Conservation (phyloP, 75 land plant genomes). For the Cupressus sempervirens region DNA sequence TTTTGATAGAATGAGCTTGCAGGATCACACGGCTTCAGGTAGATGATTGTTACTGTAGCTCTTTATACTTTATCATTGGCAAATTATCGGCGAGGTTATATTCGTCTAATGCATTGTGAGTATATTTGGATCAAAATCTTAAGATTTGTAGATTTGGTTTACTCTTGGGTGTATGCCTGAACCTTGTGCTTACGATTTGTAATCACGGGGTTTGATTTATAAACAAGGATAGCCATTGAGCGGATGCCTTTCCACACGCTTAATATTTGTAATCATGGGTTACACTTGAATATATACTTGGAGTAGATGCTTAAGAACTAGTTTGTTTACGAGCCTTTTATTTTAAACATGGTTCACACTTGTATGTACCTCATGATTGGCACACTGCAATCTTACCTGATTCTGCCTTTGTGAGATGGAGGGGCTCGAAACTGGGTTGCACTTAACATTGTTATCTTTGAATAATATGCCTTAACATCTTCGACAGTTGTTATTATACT, state of each 20-base stretch:
- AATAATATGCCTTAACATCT: background rate
- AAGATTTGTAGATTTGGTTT: background rate
- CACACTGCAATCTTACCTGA: background rate
- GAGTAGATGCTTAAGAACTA: too few relatives aligned
- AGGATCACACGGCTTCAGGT: background rate
- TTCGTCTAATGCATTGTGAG: background rate
- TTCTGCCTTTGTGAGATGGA: background rate
- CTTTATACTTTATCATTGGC: background rate
- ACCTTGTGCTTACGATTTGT: background rate
- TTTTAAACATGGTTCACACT: background rate
- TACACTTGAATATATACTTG: too few relatives aligned
- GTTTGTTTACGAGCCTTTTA: too few relatives aligned
- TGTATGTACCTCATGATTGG: background rate
- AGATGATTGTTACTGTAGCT: too few relatives aligned
- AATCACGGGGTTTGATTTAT: background rate
- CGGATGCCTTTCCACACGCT: too few relatives aligned
- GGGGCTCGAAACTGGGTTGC: background rate
- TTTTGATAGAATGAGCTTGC: conserved; percentile 11
- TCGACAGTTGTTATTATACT: background rate
- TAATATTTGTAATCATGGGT: too few relatives aligned
- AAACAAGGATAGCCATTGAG: too few relatives aligned
- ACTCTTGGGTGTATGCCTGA: background rate
- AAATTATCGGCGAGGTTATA: background rate
- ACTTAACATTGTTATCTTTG: background rate
- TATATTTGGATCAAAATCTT: background rate